phyloP scores from a whole-genome alignment of 139 green algal species.

The Tetradesmus obliquus region DNA sequence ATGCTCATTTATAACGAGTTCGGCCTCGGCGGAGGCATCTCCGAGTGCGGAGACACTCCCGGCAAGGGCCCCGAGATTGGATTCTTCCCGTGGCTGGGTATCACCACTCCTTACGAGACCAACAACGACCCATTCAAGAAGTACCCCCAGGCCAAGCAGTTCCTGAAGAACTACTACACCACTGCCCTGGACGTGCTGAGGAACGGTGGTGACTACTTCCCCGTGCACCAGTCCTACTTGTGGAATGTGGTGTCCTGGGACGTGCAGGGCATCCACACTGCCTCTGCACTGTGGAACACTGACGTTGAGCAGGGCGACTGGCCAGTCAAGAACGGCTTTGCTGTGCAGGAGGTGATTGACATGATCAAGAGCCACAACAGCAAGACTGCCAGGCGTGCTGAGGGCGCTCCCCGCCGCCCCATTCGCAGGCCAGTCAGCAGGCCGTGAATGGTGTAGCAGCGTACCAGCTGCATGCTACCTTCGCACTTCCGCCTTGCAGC shows the following conservation, averaged over 20 bases:
- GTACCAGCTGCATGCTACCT: neutral
- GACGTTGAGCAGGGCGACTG: constrained; percentile 33
- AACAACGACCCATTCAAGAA: constrained; percentile 28
- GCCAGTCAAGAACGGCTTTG: constrained; percentile 30
- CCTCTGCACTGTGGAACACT: constrained; percentile 33
- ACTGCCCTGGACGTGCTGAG: constrained; percentile 3
- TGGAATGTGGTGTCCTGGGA: constrained; percentile 45
- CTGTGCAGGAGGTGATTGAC: constrained; percentile 35
- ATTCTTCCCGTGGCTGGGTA: constrained; percentile 41
- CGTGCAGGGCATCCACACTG: constrained; percentile 37
- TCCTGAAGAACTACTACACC: constrained; percentile 31
- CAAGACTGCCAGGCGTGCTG: neutral
- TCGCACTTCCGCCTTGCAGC: neutral
- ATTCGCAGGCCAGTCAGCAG: neutral
- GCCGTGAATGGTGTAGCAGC: neutral
- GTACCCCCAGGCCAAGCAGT: neutral
- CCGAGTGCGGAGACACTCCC: constrained; percentile 41
- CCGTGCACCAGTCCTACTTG: constrained; percentile 28
- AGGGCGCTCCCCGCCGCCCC: neutral
- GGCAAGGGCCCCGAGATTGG: constrained; percentile 22
- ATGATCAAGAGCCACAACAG: constrained; percentile 41
- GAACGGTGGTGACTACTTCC: constrained; percentile 11
- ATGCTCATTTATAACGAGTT: constrained; percentile 49
- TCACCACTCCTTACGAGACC: neutral
- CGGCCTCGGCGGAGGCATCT: constrained; percentile 36